Percentiles rank a stretch among this genome's conserved stretches.
These are phyloP conservation scores for Kodamaea ohmeri DNA, from an alignment of 1,139 yeast genomes.

Conservation along the genomic window DNA sequence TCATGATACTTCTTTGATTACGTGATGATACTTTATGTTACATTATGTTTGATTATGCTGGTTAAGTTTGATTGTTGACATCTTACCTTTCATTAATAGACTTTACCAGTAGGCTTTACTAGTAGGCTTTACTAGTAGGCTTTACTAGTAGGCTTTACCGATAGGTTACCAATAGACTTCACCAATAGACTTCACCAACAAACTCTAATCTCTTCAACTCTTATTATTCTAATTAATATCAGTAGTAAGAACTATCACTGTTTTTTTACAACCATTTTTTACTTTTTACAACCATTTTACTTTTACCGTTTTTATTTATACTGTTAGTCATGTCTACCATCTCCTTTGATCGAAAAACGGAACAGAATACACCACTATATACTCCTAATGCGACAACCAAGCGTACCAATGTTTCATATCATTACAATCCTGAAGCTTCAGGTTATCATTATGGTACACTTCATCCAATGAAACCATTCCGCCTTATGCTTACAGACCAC, in stretches of 20 bases:
- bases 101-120: too few relatives aligned
- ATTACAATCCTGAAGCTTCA: constrained; percentile 79
- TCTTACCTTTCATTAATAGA: too few relatives aligned
- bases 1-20: neutral
- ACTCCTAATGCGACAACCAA: constrained; percentile 38
- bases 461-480: constrained; percentile 98
- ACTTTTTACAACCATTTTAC: neutral
- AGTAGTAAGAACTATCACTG: too few relatives aligned
- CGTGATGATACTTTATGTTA: neutral
- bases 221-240: neutral
- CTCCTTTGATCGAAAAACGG: constrained; percentile 56
- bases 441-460: constrained; percentile 85
- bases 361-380: constrained; percentile 57
- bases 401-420: constrained; percentile 71
- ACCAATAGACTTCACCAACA: too few relatives aligned
- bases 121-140: too few relatives aligned
- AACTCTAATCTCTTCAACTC: neutral
- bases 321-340: constrained; percentile 14
- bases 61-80: too few relatives aligned
- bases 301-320: neutral
- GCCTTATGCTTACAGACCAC: constrained; percentile 92
- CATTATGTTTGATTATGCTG: too few relatives aligned
- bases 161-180: too few relatives aligned
- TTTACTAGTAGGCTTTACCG: too few relatives aligned
- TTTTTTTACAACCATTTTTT: neutral